Evolutionary conservation across 2,329 filamentous ascomycete species (phyloP).

Genomic region (Pseudogymnoascus sp.): DNA sequence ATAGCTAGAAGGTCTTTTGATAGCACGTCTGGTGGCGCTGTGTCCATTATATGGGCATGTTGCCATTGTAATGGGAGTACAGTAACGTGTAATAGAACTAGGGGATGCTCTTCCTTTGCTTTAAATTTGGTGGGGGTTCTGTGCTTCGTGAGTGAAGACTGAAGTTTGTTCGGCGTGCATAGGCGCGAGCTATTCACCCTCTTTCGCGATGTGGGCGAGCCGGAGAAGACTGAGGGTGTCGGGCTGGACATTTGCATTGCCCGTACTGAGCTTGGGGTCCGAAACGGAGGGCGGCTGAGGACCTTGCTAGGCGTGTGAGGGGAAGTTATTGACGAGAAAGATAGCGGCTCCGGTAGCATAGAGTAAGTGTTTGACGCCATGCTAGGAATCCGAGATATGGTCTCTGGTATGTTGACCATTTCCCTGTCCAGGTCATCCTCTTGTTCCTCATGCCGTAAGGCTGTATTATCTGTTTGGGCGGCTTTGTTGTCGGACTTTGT

Average conservation of each 20-base stretch:
- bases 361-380: constrained; percentile 23
- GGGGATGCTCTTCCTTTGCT: constrained; percentile 48
- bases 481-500: neutral
- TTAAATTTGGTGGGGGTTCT: constrained; percentile 49
- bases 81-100: constrained; percentile 71
- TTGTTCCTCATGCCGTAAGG: constrained; percentile 38
- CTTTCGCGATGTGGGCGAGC: constrained; percentile 44
- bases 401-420: constrained; percentile 31
- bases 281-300: constrained; percentile 54
- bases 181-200: constrained; percentile 44
- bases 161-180: constrained; percentile 38
- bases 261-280: constrained; percentile 59
- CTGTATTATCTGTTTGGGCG: constrained; percentile 31
- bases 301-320: constrained; percentile 36
- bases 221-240: constrained; percentile 43
- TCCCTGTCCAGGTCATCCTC: constrained; percentile 23
- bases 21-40: constrained; percentile 33
- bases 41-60: constrained; percentile 50
- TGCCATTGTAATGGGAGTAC: constrained; percentile 60
- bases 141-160: constrained; percentile 19
- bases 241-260: constrained; percentile 66
- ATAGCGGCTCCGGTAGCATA: constrained; percentile 14
- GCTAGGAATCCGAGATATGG: constrained; percentile 37
- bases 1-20: constrained; percentile 41
- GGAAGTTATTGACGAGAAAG: constrained; percentile 25